Conservation (phyloP, 2,329 filamentous ascomycete species). For the Claviceps pazoutovae region DNA sequence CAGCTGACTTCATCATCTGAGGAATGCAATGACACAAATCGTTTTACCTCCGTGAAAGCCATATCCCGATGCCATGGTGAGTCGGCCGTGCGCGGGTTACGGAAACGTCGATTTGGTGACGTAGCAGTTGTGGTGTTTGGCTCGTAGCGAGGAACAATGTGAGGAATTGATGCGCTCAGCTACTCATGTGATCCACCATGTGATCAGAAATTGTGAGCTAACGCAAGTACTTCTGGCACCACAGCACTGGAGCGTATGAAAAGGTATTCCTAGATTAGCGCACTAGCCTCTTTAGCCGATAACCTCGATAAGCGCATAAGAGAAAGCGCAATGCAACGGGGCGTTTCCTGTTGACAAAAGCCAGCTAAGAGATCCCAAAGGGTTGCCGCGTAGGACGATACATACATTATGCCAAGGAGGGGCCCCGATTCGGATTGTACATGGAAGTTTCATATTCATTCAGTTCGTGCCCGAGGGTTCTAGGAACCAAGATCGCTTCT, state of each 20-base stretch:
- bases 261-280: neutral
- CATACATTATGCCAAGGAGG: neutral
- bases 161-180: neutral
- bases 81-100: conserved; percentile 8
- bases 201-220: neutral
- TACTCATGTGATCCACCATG: neutral
- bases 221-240: neutral
- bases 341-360: neutral
- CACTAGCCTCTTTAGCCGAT: too few species aligned
- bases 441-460: neutral
- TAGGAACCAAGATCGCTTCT: neutral
- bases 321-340: neutral
- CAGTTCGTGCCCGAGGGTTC: neutral
- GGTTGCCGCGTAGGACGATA: neutral
- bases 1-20: conserved; percentile 6
- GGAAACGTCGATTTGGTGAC: neutral
- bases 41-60: conserved; percentile 63
- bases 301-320: conserved; percentile 1
- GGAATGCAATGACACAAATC: neutral
- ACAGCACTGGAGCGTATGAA: too few species aligned
- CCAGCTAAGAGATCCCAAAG: neutral
- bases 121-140: neutral
- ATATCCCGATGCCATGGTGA: conserved; percentile 65
- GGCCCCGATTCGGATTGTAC: neutral
- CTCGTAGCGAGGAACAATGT: neutral